Evolutionary conservation across 2,329 filamentous ascomycete genomes (phyloP), one percentile per base, ranked within the genome.

Genomic region (Colletotrichum viniferum): DNA sequence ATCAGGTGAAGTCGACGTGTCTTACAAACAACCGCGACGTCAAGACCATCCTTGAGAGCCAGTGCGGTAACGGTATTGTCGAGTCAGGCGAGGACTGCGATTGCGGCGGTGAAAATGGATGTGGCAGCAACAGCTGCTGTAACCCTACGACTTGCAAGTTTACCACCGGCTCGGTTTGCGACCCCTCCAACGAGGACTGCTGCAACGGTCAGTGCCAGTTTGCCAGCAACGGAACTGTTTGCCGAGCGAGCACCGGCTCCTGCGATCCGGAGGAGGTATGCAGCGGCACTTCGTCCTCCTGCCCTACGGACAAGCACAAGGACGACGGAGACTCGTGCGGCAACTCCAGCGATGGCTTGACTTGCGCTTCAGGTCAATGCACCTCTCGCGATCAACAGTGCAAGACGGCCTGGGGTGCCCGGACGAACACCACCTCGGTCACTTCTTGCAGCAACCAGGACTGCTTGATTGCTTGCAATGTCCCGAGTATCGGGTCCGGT

Each of bases 1-100:
- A 94, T 80, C 94, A 92, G 77, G 93, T 98, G 83, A 94, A 94
- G 77, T 92, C 92, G 1, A 85, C 82, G 30, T 99, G 97, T 83
- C 87, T 99, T 58, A 93, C 92, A n/a, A 93, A 95, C 83, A 99
- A 99, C 87, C 92, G 91, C 79, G 93, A 94, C 78, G 92, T 99
- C 62, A 90, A 91, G 36, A 97, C 94, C 32, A 95, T 98, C 79
- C 94, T 92, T 0, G 95, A 94, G 70, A 94, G 93, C 79, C 93
- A 96, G 82, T 99, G 97, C 84, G 97, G 97, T 73, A 99, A 99
- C 84, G 97, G 97, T 69, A 98, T 99, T 78, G 97, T 99, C 66
- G 97, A 78, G 85, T 88, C 90, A 21, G 97, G 95, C 77, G 97
- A 99, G 85, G 94, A 99, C 69, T 99, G 97, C 85, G 97, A 99